These are phyloP conservation scores for Cucumis melo DNA, from an alignment of 306 rosid species.

Conservation along the genomic window DNA sequence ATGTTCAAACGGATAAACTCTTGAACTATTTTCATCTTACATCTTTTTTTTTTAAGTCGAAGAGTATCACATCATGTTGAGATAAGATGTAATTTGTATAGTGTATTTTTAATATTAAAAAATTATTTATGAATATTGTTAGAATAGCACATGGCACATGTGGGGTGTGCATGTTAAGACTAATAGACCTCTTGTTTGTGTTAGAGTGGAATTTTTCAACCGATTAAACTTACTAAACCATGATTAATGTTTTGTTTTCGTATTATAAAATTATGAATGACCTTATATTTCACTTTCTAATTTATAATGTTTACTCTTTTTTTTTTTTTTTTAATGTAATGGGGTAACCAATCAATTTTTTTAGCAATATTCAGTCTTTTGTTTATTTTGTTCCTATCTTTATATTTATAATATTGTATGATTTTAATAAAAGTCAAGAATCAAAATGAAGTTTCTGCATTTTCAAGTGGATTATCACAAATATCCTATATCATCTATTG, in stretches of 20 bases:
- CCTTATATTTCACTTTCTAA: not conserved
- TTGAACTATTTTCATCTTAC: not conserved
- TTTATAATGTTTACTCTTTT: not conserved
- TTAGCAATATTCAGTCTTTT: not conserved
- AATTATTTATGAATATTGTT: too few relatives aligned
- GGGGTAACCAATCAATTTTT: not conserved
- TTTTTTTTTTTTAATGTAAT: not conserved
- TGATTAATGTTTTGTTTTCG: not conserved
- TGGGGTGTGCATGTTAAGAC: not conserved
- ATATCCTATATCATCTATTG: not conserved
- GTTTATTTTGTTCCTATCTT: not conserved
- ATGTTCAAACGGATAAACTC: not conserved
- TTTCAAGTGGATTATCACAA: not conserved
- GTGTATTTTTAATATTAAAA: not conserved
- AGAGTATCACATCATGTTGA: not conserved
- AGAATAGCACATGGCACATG: conserved; percentile 6
- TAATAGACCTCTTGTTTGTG: not conserved
- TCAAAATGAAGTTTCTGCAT: too few relatives aligned
- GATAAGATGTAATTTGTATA: not conserved
- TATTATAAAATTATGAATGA: not conserved
- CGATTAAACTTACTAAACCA: not conserved
- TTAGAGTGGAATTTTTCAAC: not conserved
- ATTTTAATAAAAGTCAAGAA: not conserved
- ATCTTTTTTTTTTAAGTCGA: not conserved
- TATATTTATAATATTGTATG: not conserved